Base-by-base conservation (phyloP, 768 basidiomycete species). In the Lepiota venenata region DNA sequence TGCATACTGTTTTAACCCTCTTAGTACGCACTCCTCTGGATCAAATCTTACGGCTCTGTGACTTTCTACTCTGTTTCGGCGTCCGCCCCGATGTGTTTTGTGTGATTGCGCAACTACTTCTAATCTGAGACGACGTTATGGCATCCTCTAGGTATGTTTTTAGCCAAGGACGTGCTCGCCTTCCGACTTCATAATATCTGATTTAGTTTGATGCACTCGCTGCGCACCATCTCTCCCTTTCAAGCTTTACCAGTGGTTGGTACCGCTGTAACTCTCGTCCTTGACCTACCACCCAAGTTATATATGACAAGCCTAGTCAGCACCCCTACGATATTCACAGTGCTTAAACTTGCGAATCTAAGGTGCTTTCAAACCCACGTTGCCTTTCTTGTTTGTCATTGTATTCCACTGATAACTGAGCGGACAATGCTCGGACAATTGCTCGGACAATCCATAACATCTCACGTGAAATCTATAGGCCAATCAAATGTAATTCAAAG, bases 11-110 rank as follows among this genome's bases (percentile, higher is more conserved):
- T 36, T 77, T 99, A 56, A 99, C 97, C 0, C 71, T 98, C 35
- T 98, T 94, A 67, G 97, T 96, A 5, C 95, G 95, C 64, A 99
- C 95, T 3, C 97, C 97, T 0, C 76, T 99, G 9, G 90, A 94
- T 65, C 91, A 98, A 72, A 96, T 98, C 21, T 77, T 99, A 25
- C 87, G 86, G 59, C 73, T 99, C 50, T 99, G 97, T 96, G 97
- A 99, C 69, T 99, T 98, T 66, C 79, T 99, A 8, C 78, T 99
- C 22, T 93, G 95, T 3, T 98, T 95, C 64, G 97, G 97, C 12
- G 91, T 95, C 18, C 97, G 98, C 64, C 77, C 98, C 16, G 98
- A 99, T 63, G 88, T 99, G 10, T 76, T 99, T 14, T 98, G 95
- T 64, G 94, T 98, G 3, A 98, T 98, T 56, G 96, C 97, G 6